Percentiles rank a stretch among this genome's conserved stretches.
Evolutionary conservation across 2,329 filamentous ascomycete species (phyloP).

Genomic region (Xylariales sp.): DNA sequence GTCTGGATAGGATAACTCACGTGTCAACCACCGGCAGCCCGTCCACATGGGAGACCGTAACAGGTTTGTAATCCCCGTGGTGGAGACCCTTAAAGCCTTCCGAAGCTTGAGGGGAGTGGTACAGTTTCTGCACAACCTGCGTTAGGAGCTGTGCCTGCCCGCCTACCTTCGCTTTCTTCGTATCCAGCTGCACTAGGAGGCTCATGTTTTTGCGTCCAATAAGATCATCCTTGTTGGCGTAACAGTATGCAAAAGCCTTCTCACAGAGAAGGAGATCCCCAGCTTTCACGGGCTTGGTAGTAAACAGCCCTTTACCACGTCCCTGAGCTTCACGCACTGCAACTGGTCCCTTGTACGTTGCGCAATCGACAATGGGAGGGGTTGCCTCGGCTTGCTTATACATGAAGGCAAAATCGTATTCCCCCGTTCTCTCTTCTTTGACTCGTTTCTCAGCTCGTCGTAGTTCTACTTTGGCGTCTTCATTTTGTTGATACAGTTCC

Average conservation of each 20-base stretch:
- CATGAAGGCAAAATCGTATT: constrained; percentile 54
- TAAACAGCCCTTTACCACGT: constrained; percentile 64
- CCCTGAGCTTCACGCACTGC: constrained; percentile 54
- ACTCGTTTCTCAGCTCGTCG: constrained; percentile 49
- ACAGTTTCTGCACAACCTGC: constrained; percentile 58
- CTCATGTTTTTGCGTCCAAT: constrained; percentile 37
- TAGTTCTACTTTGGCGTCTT: constrained; percentile 47
- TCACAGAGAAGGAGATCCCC: constrained; percentile 67
- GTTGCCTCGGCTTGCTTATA: constrained; percentile 51
- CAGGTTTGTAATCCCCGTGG: constrained; percentile 55
- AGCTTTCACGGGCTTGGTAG: constrained; percentile 57
- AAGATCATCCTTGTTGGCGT: constrained; percentile 42
- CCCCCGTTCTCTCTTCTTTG: constrained; percentile 54
- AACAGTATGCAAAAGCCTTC: constrained; percentile 63
- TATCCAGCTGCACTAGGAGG: constrained; percentile 54
- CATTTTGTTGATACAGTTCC: constrained; percentile 52
- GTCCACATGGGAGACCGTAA: constrained; percentile 48
- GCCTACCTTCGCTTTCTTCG: constrained; percentile 50
- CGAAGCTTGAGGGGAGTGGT: constrained; percentile 53
- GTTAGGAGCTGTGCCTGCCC: constrained; percentile 56
- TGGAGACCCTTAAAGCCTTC: constrained; percentile 53
- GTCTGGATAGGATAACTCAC: constrained; percentile 48
- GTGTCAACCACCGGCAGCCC: constrained; percentile 58
- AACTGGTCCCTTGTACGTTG: constrained; percentile 58
- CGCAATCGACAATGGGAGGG: constrained; percentile 59